A percentile compares a stretch with the other conserved stretches of the same genome.
phyloP scores from a whole-genome alignment of 2,329 filamentous ascomycete genomes.

The Leptoxyphium fumago region DNA sequence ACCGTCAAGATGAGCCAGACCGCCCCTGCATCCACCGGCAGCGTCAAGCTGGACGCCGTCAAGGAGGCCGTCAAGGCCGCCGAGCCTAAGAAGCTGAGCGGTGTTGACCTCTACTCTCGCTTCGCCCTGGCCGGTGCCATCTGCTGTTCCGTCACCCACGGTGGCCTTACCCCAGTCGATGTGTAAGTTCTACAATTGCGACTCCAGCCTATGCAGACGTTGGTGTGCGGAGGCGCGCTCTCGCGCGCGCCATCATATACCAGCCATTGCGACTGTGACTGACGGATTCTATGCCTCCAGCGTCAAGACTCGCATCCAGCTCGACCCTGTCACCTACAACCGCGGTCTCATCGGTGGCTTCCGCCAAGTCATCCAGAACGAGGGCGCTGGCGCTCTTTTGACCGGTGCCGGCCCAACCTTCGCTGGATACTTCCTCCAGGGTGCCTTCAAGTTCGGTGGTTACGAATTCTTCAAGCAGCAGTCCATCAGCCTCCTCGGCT shows the following conservation, averaged over 20 bases:
- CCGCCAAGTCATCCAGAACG: constrained; percentile 67
- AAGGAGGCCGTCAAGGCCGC: constrained; percentile 32
- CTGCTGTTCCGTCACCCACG: constrained; percentile 97
- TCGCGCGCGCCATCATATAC: neutral
- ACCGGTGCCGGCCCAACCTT: constrained; percentile 76
- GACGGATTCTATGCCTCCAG: constrained; percentile 31
- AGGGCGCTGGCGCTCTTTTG: constrained; percentile 74
- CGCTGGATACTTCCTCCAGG: constrained; percentile 87
- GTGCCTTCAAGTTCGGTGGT: constrained; percentile 84
- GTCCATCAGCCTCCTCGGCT: constrained; percentile 64
- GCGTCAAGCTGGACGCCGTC: constrained; percentile 37
- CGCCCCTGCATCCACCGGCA: constrained; percentile 33
- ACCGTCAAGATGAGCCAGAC: constrained; percentile 18
- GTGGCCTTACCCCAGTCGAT: constrained; percentile 92
- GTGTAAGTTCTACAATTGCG: constrained; percentile 55
- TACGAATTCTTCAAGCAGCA: constrained; percentile 97
- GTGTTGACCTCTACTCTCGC: constrained; percentile 71
- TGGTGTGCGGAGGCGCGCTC: neutral
- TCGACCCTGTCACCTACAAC: constrained; percentile 83
- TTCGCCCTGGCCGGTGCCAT: constrained; percentile 95
- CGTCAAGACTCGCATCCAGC: constrained; percentile 92
- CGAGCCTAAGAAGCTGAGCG: constrained; percentile 41
- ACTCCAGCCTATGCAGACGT: neutral
- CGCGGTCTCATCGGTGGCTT: constrained; percentile 73
- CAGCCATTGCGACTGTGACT: constrained; percentile 10